phyloP scores from a whole-genome alignment of 106 monocot species.

The Platanthera zijinensis region DNA sequence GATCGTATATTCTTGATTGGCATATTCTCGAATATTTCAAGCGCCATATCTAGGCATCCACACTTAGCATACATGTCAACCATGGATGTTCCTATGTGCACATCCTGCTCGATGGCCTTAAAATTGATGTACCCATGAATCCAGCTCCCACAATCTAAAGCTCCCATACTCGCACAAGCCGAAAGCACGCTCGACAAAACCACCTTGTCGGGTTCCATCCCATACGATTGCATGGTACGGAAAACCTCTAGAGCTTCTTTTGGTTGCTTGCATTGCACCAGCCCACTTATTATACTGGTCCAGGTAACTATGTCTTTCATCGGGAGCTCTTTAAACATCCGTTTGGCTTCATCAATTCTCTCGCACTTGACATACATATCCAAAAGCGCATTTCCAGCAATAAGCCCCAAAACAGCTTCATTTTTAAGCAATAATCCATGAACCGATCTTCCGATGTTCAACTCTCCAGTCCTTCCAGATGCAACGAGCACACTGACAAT shows the following conservation, averaged over 20 bases:
- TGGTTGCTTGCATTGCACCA: constrained; percentile 29
- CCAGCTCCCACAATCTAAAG: constrained; percentile 41
- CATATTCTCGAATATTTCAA: constrained; percentile 36
- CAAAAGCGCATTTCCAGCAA: constrained; percentile 48
- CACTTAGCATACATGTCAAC: constrained; percentile 85
- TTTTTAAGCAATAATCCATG: constrained; percentile 47
- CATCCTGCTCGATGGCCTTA: constrained; percentile 35
- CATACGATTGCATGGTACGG: constrained; percentile 36
- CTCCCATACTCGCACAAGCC: constrained; percentile 54
- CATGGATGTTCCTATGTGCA: constrained; percentile 64
- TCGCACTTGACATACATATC: constrained; percentile 72
- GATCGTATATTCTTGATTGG: constrained; percentile 40
- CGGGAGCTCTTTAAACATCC: constrained; percentile 45
- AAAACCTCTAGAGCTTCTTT: constrained; percentile 42
- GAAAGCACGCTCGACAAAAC: constrained; percentile 57
- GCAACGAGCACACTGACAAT: constrained; percentile 50
- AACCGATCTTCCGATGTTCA: constrained; percentile 27
- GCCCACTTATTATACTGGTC: constrained; percentile 63
- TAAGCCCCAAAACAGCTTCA: constrained; percentile 2
- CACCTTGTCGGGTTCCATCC: constrained; percentile 42
- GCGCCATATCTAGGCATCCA: constrained; percentile 31
- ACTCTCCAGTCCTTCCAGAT: constrained; percentile 30
- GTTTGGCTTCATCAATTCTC: constrained; percentile 15
- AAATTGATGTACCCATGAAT: constrained; percentile 36
- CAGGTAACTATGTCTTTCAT: constrained; percentile 43